Base-by-base conservation (phyloP, 129 eudicot genomes). In the Artemisia annua region DNA sequence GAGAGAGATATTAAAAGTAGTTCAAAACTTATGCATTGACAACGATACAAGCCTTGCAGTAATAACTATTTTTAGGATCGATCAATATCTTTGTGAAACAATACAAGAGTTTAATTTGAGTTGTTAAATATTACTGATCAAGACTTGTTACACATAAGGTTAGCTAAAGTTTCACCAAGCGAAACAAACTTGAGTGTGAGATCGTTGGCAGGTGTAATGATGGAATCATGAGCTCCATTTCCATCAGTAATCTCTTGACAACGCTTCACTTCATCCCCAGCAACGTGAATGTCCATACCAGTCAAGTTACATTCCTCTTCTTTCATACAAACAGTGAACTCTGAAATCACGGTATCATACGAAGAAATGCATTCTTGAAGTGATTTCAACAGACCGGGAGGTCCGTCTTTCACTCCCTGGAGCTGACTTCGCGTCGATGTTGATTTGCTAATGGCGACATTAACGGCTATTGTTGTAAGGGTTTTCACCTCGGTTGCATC, bases 301-400 rank as follows among this genome's bases (percentile, higher is more conserved):
- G 20, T 69, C 18, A 50, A 50, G 20, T 35, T 2, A 50, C 81
- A 77, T 0, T 77, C 71, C 9, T 35, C 81, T 77, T 77, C 81
- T 0, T 52, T 9, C 18, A 77, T 8, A 61, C 56, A 77, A 35
- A 49, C 12, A 14, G 2, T 60, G 7, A 69, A 77, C 20, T 24
- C 63, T 10, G 0, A 0, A 8, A 77, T 68, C 48, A 28, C 70
- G 2, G 1, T 19, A 61, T 60, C 11, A 19, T 77, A 77, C 3
- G 63, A 7, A 20, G 19, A 20, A 2, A 77, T 15, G 19, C 81
- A 77, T 15, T 19, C 63, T 7, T 11, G 9, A 7, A 77, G 26
- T 14, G 81, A 50, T 12, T 69, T 35, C 32, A 77, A 60, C 16
- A 60, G 35, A 35, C 35, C 65, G 0, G 75, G 65, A 59, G 75